phyloP scores from a whole-genome alignment of 306 rosid genomes.

The Senna tora region DNA sequence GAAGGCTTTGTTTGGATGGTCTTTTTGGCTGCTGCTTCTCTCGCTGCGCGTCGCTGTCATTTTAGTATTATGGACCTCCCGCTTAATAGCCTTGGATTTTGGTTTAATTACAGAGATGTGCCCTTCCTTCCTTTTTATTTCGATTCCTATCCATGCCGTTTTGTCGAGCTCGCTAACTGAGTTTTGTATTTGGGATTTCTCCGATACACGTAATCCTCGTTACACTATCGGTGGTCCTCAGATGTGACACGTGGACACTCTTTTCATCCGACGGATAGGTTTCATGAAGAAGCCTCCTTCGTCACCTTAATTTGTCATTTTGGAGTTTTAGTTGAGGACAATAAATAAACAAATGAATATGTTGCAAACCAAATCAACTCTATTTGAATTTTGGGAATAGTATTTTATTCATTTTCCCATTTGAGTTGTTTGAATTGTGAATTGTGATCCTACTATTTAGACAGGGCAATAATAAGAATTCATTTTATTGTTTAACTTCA shows the following conservation, averaged over 20 bases:
- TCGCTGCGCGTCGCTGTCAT: conserved; percentile 70
- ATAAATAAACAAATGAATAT: neutral
- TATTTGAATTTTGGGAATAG: neutral
- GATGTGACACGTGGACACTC: conserved; percentile 36
- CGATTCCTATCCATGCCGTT: conserved; percentile 21
- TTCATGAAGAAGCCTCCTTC: neutral
- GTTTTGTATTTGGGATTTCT: conserved; percentile 29
- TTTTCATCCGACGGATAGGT: conserved; percentile 32
- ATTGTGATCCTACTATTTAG: neutral
- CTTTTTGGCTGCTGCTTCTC: conserved; percentile 58
- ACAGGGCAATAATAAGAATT: too few relatives aligned
- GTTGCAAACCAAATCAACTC: neutral
- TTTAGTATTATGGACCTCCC: conserved; percentile 28
- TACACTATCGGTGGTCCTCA: neutral
- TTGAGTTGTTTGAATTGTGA: neutral
- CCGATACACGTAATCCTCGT: conserved; percentile 18
- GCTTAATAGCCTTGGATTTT: conserved; percentile 45
- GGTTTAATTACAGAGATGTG: conserved; percentile 38
- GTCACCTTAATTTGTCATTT: neutral
- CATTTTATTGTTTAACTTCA: neutral
- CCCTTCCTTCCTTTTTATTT: neutral
- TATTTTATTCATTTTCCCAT: neutral
- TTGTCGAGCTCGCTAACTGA: conserved; percentile 39
- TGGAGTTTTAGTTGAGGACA: neutral
- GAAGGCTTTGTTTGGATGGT: conserved; percentile 66